Conservation (phyloP, 2,329 filamentous ascomycete species). For the Monilinia vaccinii-corymbosi region DNA sequence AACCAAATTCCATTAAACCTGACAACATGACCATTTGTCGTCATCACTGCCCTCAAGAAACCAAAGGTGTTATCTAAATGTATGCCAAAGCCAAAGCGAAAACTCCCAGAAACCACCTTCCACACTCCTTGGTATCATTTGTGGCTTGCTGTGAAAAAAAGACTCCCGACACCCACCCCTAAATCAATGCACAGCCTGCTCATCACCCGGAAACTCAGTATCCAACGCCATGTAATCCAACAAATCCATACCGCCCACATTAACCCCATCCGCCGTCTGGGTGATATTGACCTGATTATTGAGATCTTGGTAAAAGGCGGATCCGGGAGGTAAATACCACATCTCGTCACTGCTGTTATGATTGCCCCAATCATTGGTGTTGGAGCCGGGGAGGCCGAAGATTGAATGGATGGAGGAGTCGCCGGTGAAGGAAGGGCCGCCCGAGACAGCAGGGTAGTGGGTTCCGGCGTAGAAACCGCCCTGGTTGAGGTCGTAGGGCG, state of each 20-base stretch:
- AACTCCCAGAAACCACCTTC: neutral
- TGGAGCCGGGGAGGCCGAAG: constrained; percentile 16
- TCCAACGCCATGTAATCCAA: constrained; percentile 62
- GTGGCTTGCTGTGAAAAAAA: neutral
- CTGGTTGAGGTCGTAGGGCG: constrained; percentile 48
- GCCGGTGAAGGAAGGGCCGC: constrained; percentile 17
- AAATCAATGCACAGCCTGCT: neutral
- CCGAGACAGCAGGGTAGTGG: constrained; percentile 25
- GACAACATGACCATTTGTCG: neutral
- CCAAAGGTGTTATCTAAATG: neutral
- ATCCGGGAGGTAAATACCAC: constrained; percentile 57
- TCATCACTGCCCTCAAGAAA: neutral
- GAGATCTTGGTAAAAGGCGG: constrained; percentile 57
- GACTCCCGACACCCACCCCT: neutral
- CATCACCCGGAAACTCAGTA: constrained; percentile 4
- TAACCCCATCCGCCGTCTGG: constrained; percentile 59
- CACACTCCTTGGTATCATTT: neutral
- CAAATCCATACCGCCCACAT: constrained; percentile 56
- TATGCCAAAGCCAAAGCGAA: neutral
- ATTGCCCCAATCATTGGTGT: constrained; percentile 22
- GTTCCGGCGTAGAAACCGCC: constrained; percentile 44
- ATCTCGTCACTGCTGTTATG: constrained; percentile 36
- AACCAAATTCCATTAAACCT: neutral
- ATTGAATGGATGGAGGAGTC: constrained; percentile 21
- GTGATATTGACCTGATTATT: constrained; percentile 49